Evolutionary conservation across 2,329 filamentous ascomycete genomes (phyloP).

Genomic region (Fusarium compactum): DNA sequence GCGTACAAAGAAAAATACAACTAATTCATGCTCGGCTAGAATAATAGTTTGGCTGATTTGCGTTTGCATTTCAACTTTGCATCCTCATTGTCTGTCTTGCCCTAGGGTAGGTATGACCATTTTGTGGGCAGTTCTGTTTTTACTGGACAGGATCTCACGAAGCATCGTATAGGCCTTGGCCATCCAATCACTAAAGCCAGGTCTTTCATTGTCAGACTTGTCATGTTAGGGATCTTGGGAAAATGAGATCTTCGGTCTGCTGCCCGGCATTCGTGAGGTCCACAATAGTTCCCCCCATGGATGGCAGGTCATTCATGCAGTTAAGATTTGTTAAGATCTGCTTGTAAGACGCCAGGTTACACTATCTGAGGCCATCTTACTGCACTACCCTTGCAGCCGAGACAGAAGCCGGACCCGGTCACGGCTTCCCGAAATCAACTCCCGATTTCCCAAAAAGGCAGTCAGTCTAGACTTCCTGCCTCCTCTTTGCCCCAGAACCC

Average conservation of each 20-base stretch:
- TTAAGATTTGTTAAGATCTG: conserved; percentile 20
- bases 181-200: conserved; percentile 4
- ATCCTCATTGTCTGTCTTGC: neutral
- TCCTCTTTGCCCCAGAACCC: conserved; percentile 47
- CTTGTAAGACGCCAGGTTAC: fast-evolving
- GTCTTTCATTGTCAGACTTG: neutral
- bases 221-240: conserved; percentile 12
- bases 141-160: neutral
- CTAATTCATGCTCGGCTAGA: neutral
- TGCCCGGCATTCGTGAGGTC: conserved; percentile 25
- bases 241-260: conserved; percentile 24
- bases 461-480: conserved; percentile 29
- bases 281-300: conserved; percentile 15
- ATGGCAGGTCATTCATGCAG: neutral
- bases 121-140: neutral
- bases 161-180: neutral
- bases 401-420: conserved; percentile 43
- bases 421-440: conserved; percentile 48
- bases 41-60: neutral
- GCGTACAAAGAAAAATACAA: neutral
- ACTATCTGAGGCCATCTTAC: conserved; percentile 21
- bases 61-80: neutral
- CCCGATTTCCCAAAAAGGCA: conserved; percentile 47
- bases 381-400: conserved; percentile 34
- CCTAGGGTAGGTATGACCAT: neutral